These are phyloP conservation scores for Xylaria flabelliformis DNA, from an alignment of 495 filamentous ascomycete species.

Conservation along the genomic window DNA sequence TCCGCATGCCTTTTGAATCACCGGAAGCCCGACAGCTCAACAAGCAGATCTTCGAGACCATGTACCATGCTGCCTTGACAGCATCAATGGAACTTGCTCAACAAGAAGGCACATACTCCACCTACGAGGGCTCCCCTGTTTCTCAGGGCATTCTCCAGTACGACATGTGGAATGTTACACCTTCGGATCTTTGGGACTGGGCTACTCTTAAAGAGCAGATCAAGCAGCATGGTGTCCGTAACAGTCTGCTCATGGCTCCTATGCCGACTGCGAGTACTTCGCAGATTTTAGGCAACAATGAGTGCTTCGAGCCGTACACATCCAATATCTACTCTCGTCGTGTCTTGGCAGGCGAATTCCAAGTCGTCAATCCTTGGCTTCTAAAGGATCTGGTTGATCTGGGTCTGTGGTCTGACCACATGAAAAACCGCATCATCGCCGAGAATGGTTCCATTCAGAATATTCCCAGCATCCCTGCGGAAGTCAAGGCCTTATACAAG, in stretches of 20 bases:
- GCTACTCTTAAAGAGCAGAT: slow-evolving; percentile 85
- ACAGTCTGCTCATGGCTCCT: slow-evolving; percentile 91
- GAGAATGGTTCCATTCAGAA: slow-evolving; percentile 96
- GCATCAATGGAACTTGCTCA: slow-evolving; percentile 86
- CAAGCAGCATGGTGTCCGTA: slow-evolving; percentile 88
- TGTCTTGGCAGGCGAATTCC: slow-evolving; percentile 97
- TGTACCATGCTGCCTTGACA: slow-evolving; percentile 94
- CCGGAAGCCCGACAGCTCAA: slow-evolving; percentile 91
- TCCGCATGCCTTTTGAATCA: slow-evolving; percentile 96
- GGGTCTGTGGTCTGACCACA: slow-evolving; percentile 98
- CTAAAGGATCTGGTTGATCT: slow-evolving; percentile 98
- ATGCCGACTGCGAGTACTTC: slow-evolving; percentile 98
- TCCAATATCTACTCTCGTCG: slow-evolving; percentile 99
- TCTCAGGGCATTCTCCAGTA: slow-evolving; percentile 97
- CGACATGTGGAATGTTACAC: slow-evolving; percentile 97
- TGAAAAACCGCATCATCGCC: slow-evolving; percentile 99
- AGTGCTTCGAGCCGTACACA: slow-evolving; percentile 99
- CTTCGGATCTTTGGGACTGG: slow-evolving; percentile 97
- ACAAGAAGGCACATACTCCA: slow-evolving; percentile 81
- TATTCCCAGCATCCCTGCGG: slow-evolving; percentile 91
- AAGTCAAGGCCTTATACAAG: slow-evolving; percentile 98
- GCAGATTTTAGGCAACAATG: slow-evolving; percentile 97
- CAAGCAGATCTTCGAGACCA: slow-evolving; percentile 98
- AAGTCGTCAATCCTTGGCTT: slow-evolving; percentile 98
- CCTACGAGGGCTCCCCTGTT: slow-evolving; percentile 91